Evolutionary conservation across 495 filamentous ascomycete species (phyloP), one percentile per base, ranked within the genome.

Genomic region (Polyplosphaeria fusca): DNA sequence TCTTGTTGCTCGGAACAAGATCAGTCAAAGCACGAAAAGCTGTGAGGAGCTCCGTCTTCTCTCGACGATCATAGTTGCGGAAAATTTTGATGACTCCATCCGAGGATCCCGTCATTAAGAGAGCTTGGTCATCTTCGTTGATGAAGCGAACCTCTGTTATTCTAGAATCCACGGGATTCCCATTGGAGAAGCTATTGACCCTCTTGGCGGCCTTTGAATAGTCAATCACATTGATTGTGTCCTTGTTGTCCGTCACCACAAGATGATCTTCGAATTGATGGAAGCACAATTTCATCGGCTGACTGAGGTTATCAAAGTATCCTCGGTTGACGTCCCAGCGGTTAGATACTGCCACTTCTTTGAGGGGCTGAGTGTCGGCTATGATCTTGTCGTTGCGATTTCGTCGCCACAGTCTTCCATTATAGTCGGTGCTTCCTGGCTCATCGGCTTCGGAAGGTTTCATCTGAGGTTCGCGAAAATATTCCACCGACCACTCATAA

Each of bases 381-480:
- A 99, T 84, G 54, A 95, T 95, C 45, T 80, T 84, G 67, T 99
- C 93, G 61, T 99, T 99, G 37, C 93, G 86, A 43, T 88, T 85
- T 50, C 93, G 80, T 46, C 93, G 79, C 94, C 94, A 99, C 3
- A 99, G 76, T 18, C 93, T 83, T 61, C 90, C 82, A 68, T 99
- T 99, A 71, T 99, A 97, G 65, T 97, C 91, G n/a, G 88, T 84
- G 60, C 89, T 95, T 12, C 93, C 93, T 19, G 93, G 93, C 70
- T 99, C 93, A 57, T 99, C 93, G 23, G 91, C 87, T 63, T 99
- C 93, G 47, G 86, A 88, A 13, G 88, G 85, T 66, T 92, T 93
- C 93, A 99, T 99, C 71, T 99, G 93, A 38, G 94, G 94, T 71
- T 99, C 91, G 39, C 93, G 88, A 80, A 96, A 99, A 69, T 99